phyloP scores from a whole-genome alignment of 169 alveolate species.

The Cryptosporidium canis region DNA sequence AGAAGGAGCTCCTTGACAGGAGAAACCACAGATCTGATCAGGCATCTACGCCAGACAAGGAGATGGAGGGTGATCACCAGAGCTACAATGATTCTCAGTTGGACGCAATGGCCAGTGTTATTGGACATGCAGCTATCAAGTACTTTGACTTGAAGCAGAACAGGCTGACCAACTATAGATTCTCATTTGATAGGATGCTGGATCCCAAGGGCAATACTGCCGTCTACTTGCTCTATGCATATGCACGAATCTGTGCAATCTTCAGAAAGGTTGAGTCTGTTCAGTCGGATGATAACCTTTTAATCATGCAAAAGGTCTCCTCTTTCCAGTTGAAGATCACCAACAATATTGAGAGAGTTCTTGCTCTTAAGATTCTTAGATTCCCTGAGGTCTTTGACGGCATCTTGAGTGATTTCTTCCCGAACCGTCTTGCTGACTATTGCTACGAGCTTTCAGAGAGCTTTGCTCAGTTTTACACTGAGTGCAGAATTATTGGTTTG shows the following conservation, averaged over 20 bases:
- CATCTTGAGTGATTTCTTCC: constrained; percentile 81
- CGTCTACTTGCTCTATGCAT: constrained; percentile 92
- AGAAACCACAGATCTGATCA: background rate
- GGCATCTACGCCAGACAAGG: background rate
- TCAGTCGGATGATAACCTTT: background rate
- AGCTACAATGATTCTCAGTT: constrained; percentile 72
- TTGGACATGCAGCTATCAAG: constrained; percentile 97
- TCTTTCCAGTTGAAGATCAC: constrained; percentile 66
- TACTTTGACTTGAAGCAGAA: constrained; percentile 97
- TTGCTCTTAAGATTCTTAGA: constrained; percentile 83
- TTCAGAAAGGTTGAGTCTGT: constrained; percentile 87
- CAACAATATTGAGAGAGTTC: constrained; percentile 79
- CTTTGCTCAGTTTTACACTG: constrained; percentile 93
- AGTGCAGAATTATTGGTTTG: constrained; percentile 92
- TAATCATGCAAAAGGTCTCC: constrained; percentile 75
- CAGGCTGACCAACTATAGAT: constrained; percentile 92
- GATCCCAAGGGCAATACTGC: constrained; percentile 95
- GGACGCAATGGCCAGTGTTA: constrained; percentile 88
- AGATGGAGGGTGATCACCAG: constrained; percentile 16
- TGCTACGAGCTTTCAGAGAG: constrained; percentile 92
- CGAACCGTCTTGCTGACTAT: constrained; percentile 92
- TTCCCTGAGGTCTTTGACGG: constrained; percentile 90
- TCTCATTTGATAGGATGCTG: constrained; percentile 96
- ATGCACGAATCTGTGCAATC: constrained; percentile 94
- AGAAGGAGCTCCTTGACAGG: constrained; percentile 83